phyloP scores from a whole-genome alignment of 768 basidiomycete species.

The Kwoniella sp. region DNA sequence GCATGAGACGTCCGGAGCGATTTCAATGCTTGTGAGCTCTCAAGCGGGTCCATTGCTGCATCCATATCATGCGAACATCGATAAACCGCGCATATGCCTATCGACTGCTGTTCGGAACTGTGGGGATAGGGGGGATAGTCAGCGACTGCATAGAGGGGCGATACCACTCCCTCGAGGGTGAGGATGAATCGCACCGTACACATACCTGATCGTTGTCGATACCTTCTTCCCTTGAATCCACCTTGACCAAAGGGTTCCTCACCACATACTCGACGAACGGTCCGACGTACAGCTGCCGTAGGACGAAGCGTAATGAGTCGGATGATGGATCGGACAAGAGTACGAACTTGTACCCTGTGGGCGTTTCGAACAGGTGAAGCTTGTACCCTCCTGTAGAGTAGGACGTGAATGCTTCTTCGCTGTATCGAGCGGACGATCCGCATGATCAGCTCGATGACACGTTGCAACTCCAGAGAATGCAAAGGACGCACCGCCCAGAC shows the following conservation, averaged over 20 bases:
- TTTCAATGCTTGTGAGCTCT: too few species aligned
- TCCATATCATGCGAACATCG: constrained; percentile 47
- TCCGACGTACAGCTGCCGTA: constrained; percentile 86
- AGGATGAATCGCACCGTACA: not conserved
- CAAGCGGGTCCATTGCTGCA: too few species aligned
- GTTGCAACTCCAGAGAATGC: not conserved
- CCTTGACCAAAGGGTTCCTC: constrained; percentile 76
- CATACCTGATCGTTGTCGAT: constrained; percentile 79
- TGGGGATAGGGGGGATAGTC: too few species aligned
- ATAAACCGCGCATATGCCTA: constrained; percentile 47
- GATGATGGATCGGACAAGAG: constrained; percentile 82
- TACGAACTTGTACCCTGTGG: constrained; percentile 90
- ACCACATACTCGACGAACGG: constrained; percentile 93
- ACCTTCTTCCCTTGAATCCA: constrained; percentile 77
- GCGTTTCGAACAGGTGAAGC: constrained; percentile 85
- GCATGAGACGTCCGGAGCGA: too few species aligned
- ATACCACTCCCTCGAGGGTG: not conserved
- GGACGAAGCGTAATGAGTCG: constrained; percentile 73
- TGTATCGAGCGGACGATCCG: constrained; percentile 42
- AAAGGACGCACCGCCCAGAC: constrained; percentile 64
- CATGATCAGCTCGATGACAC: too few species aligned
- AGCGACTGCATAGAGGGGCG: too few species aligned
- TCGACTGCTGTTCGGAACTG: constrained; percentile 49
- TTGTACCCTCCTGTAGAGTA: constrained; percentile 91
- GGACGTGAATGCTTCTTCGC: constrained; percentile 85